Base-by-base conservation (phyloP, 805 yeast species). In the Candida xyloterini region DNA sequence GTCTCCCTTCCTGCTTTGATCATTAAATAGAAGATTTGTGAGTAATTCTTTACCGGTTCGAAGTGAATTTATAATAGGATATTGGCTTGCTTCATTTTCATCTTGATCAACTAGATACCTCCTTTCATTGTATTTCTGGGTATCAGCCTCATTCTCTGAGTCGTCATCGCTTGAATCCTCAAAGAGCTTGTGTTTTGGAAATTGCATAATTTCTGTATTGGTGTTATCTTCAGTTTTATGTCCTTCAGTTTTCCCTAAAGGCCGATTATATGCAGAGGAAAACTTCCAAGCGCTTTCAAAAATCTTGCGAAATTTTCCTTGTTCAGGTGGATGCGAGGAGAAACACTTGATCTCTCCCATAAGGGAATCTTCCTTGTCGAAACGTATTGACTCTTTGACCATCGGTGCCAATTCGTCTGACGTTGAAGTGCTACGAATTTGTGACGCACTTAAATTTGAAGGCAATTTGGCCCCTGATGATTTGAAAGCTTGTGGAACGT, bases 101-200 rank as follows among this genome's bases (percentile, higher is more conserved):
- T n/a, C 15, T 13, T 8, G 15, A 5, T 15, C 29, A 27, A 10
- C n/a, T 23, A 4, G 25, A 11, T 9, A 23, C n/a, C n/a, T 14
- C 15, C 13, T 26, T 11, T 26, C 28, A 26, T 26, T 15, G 9
- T 13, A 13, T 8, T 10, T 26, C 5, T 26, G 13, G 15, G 15
- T 13, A 26, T 26, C 4, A 4, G 5, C 8, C 10, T 26, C 15
- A 26, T 26, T 13, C 4, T 29, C 22, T 4, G 11, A 33, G 13
- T 48, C 55, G n/a, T 59, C 62, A 41, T 59, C 62, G 29, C 60
- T 53, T 13, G 62, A 52, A 24, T 57, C 63, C 0, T 49, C 53
- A 44, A 60, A 60, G 11, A 60, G 36, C 16, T 44, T 49, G 31
- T 51, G 50, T 21, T 18, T 15, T 21, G 27, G 13, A 11, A 20